Evolutionary conservation across 2,329 filamentous ascomycete genomes (phyloP).

Genomic region (Arthrobotrys musiformis): DNA sequence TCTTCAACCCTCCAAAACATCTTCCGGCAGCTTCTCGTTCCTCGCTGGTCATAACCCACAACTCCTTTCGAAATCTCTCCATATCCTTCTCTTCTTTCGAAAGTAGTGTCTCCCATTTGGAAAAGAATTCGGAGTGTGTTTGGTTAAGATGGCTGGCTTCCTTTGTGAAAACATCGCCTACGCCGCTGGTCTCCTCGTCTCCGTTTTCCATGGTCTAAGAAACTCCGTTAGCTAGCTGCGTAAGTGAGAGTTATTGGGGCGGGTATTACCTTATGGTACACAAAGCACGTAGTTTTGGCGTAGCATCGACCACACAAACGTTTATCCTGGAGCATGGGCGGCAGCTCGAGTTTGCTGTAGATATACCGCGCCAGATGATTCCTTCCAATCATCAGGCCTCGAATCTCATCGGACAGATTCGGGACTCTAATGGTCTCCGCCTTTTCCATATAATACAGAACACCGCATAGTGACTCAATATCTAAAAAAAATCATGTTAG

Average conservation of each 20-base stretch:
- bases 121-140: conserved; percentile 82
- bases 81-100: conserved; percentile 94
- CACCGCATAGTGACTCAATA: conserved; percentile 86
- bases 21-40: conserved; percentile 74
- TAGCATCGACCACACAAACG: conserved; percentile 88
- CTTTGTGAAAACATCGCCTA: conserved; percentile 84
- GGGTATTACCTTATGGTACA: conserved; percentile 82
- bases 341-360: conserved; percentile 81
- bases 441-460: conserved; percentile 94
- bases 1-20: conserved; percentile 87
- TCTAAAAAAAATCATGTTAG: conserved; percentile 66
- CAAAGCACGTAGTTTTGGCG: conserved; percentile 88
- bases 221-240: background rate
- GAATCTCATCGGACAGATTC: conserved; percentile 84
- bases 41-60: conserved; percentile 94
- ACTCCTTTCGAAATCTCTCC: conserved; percentile 84
- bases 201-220: conserved; percentile 75
- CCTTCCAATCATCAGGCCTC: conserved; percentile 96
- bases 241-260: background rate
- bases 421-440: conserved; percentile 87
- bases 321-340: conserved; percentile 84
- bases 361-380: conserved; percentile 89
- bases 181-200: conserved; percentile 80
- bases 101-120: conserved; percentile 91
- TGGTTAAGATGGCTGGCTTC: conserved; percentile 80